phyloP scores from a whole-genome alignment of 345 rosid species.

The Gynandropsis gynandra region DNA sequence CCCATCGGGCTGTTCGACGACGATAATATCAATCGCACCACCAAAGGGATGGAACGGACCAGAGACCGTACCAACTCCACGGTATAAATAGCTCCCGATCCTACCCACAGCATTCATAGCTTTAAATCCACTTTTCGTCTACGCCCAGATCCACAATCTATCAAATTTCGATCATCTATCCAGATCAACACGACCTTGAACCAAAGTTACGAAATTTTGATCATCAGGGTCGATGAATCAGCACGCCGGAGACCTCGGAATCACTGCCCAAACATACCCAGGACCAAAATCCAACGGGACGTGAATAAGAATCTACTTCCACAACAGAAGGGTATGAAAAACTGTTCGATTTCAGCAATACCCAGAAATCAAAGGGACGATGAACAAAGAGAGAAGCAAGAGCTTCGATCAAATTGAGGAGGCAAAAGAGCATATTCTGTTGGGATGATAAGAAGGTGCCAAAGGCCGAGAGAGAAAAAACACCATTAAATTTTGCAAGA shows the following conservation, averaged over 20 bases:
- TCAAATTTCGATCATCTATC: background rate
- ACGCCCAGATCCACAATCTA: conserved; percentile 22
- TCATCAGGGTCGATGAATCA: conserved; percentile 15
- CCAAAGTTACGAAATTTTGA: conserved; percentile 13
- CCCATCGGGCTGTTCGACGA: conserved; percentile 92
- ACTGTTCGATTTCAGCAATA: background rate
- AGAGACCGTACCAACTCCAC: conserved; percentile 74
- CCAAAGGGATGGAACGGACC: conserved; percentile 95
- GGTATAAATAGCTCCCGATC: conserved; percentile 77
- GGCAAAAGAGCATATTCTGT: conserved; percentile 19
- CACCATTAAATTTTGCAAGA: conserved; percentile 9
- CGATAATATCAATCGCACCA: conserved; percentile 94
- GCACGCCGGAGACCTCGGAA: background rate
- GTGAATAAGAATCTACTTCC: background rate
- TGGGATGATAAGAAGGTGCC: conserved; percentile 12
- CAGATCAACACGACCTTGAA: background rate
- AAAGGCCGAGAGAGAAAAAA: background rate
- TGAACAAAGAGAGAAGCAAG: conserved; percentile 7
- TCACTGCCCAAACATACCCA: background rate
- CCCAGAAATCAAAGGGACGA: background rate
- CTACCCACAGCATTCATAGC: conserved; percentile 77
- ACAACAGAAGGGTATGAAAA: background rate
- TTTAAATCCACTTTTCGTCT: conserved; percentile 6
- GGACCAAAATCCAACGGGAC: background rate
- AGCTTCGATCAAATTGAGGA: conserved; percentile 3